phyloP scores from a whole-genome alignment of 2,329 filamentous ascomycete species.

The Juglanconis juglandina region DNA sequence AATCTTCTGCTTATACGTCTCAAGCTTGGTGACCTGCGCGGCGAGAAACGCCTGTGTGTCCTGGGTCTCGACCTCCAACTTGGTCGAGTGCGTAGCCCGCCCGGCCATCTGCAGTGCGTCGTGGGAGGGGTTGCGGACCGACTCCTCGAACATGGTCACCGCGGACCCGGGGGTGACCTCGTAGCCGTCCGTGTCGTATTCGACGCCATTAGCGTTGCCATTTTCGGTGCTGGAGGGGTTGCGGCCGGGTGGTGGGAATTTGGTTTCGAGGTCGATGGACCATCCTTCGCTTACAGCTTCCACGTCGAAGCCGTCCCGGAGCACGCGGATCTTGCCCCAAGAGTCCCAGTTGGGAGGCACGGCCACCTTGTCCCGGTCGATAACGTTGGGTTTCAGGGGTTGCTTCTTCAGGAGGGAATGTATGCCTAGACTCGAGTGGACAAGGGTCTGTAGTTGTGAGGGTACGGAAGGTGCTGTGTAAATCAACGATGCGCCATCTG shows the following conservation, averaged over 20 bases:
- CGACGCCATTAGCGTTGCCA: constrained; percentile 22
- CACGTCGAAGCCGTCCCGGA: constrained; percentile 88
- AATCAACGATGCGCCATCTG: constrained; percentile 79
- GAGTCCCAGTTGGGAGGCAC: constrained; percentile 98
- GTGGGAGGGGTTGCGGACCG: constrained; percentile 70
- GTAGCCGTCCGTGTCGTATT: constrained; percentile 26
- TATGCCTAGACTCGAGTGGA: constrained; percentile 83
- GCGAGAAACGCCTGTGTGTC: constrained; percentile 76
- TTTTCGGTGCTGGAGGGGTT: constrained; percentile 18
- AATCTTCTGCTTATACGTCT: constrained; percentile 57
- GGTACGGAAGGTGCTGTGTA: constrained; percentile 76
- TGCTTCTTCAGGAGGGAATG: constrained; percentile 77
- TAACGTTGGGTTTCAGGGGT: constrained; percentile 82
- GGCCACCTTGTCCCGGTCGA: constrained; percentile 89
- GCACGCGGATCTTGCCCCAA: constrained; percentile 92
- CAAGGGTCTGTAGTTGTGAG: constrained; percentile 72
- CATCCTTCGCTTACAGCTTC: constrained; percentile 82
- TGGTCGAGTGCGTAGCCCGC: constrained; percentile 40
- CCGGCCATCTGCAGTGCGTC: constrained; percentile 57
- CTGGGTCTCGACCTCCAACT: constrained; percentile 62
- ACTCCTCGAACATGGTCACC: constrained; percentile 72
- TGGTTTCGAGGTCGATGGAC: constrained; percentile 74
- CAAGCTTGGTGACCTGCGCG: constrained; percentile 71
- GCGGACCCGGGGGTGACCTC: constrained; percentile 52
- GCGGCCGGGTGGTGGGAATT: constrained; percentile 34